Evolutionary conservation across 1,284 basidiomycete species (phyloP), one percentile per base, ranked within the genome.

Genomic region (Melampsora americana): DNA sequence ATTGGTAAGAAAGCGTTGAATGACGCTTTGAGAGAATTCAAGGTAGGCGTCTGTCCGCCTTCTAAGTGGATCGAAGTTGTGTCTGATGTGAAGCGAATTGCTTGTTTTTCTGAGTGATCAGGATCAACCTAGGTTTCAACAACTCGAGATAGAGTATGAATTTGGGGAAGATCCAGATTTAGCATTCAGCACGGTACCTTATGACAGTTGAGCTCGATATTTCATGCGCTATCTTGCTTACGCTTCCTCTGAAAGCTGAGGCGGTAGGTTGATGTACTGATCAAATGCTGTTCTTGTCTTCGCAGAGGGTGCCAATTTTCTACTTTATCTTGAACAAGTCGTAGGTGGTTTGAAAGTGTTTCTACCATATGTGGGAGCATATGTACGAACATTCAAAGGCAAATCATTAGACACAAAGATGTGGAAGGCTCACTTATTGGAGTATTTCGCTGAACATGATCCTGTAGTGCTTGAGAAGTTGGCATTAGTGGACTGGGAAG

Each of bases 371-470:
- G 69, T 50, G 14, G 30, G 42, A 62, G 32, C 42, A 76, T 84
- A 84, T 78, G 83, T 84, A 78, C 86, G 87, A 70, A 89, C 88
- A 0, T 93, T 90, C 83, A 87, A 87, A 78, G 90, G 93, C 18
- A 88, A 90, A 81, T 91, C 92, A 78, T 92, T 98, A 82, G 91
- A 90, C 18, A 96, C 93, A 0, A 85, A 88, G 50, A 88, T 95
- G 80, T 98, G 94, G 93, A 90, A 91, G 80, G 85, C 86, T 5
- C 92, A 98, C 81, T 85, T 99, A 26, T 92, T 90, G 80, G 84
- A 82, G n/a, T 95, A 90, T 83, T 98, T 89, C 84, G 84, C 80
- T 61, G 80, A 78, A 50, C 79, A 85, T 79, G 85, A 86, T 78
- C 84, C 90, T 80, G 87, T 89, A 79, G 89, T 91, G 80, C 84